Conservation (phyloP, 345 rosid genomes). For the Hypericum perforatum region DNA sequence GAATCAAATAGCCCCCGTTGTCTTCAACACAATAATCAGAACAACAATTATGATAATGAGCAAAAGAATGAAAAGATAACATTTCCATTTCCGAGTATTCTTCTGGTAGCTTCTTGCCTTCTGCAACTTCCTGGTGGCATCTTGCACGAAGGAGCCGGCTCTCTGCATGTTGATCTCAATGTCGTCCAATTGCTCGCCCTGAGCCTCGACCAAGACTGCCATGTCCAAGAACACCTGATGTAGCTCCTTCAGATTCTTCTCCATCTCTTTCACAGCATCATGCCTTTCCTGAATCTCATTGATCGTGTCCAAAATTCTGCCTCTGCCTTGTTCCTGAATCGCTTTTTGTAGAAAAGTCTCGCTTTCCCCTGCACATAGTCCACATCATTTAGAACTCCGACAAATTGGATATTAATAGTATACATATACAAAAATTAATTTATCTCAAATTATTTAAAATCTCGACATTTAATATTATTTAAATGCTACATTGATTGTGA, state of each 20-base stretch:
- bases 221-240: constrained; percentile 88
- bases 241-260: constrained; percentile 67
- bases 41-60: constrained; percentile 48
- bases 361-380: constrained; percentile 57
- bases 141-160: constrained; percentile 61
- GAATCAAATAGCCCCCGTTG: too few species aligned
- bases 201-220: constrained; percentile 72
- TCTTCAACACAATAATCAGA: constrained; percentile 34
- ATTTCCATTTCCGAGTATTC: constrained; percentile 72
- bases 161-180: constrained; percentile 69
- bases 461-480: too few species aligned
- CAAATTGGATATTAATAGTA: too few species aligned
- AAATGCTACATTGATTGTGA: too few species aligned
- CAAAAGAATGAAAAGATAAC: constrained; percentile 50
- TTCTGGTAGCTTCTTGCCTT: constrained; percentile 60
- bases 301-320: constrained; percentile 59
- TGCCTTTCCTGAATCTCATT: constrained; percentile 85
- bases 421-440: too few species aligned
- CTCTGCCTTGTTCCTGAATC: constrained; percentile 88
- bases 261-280: constrained; percentile 71
- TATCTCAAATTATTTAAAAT: too few species aligned
- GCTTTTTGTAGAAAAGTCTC: constrained; percentile 84
- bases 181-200: constrained; percentile 68
- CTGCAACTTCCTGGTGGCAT: constrained; percentile 47
- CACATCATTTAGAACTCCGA: neutral